phyloP scores from a whole-genome alignment of 352 stramenopile species.

The Peronospora farinosa region DNA sequence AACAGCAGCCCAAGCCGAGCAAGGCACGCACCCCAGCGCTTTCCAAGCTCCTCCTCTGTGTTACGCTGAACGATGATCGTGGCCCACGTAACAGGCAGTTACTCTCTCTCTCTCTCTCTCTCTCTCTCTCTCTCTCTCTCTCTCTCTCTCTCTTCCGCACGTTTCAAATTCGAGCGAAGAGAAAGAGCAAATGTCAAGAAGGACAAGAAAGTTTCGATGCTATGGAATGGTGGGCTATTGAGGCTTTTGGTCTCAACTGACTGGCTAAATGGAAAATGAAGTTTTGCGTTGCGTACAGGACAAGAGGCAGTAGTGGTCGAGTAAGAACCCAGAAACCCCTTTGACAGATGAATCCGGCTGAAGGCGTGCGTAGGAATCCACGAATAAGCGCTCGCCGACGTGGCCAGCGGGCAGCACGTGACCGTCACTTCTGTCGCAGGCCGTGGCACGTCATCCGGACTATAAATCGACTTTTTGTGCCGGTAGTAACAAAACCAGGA shows the following conservation, averaged over 20 bases:
- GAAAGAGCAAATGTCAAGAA: slow-evolving; percentile 1
- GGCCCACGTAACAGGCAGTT: not conserved
- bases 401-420: slow-evolving; percentile 8
- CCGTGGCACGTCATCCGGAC: slow-evolving; percentile 12
- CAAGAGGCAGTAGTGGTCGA: not conserved
- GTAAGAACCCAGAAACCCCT: not conserved
- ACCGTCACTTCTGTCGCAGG: slow-evolving; percentile 11
- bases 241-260: no score
- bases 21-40: slow-evolving; percentile 33
- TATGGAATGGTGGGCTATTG: no score
- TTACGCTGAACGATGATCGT: slow-evolving; percentile 12
- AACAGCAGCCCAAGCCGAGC: slow-evolving; percentile 32
- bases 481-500: slow-evolving; percentile 5
- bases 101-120: slow-evolving; percentile 1
- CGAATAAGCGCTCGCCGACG: slow-evolving; percentile 24
- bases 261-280: slow-evolving; percentile 30
- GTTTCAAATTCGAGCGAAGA: not conserved
- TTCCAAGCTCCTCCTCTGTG: slow-evolving; percentile 11
- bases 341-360: slow-evolving; percentile 21
- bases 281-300: slow-evolving; percentile 6
- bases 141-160: not conserved
- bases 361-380: slow-evolving; percentile 26
- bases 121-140: no score
- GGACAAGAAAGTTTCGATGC: not conserved
- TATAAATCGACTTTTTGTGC: slow-evolving; percentile 13